Percentiles rank a stretch among this genome's conserved stretches.
Evolutionary conservation across 2,329 filamentous ascomycete genomes (phyloP).

Genomic region (Ascocoryne sarcoides): DNA sequence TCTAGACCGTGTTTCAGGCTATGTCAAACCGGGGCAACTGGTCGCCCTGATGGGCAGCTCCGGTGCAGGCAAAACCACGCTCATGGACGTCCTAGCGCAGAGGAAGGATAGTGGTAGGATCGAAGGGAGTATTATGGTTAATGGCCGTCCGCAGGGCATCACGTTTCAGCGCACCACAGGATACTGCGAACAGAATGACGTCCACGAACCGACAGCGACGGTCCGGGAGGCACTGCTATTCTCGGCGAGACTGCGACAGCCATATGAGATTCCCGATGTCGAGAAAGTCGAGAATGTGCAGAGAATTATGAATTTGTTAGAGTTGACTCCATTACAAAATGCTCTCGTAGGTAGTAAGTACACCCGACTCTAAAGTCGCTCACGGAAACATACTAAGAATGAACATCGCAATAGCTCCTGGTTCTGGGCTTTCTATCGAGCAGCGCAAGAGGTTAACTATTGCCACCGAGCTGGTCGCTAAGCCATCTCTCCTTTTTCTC

Average conservation of each 20-base stretch:
- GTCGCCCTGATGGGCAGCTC: slow-evolving; percentile 75
- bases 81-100: slow-evolving; percentile 68
- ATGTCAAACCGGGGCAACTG: slow-evolving; percentile 65
- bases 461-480: slow-evolving; percentile 63
- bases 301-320: slow-evolving; percentile 55
- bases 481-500: slow-evolving; percentile 59
- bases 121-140: slow-evolving; percentile 62
- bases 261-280: slow-evolving; percentile 40
- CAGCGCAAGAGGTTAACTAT: slow-evolving; percentile 64
- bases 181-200: slow-evolving; percentile 64
- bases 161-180: slow-evolving; percentile 63
- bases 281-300: slow-evolving; percentile 62
- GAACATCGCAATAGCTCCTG: no score
- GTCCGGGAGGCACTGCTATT: slow-evolving; percentile 62
- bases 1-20: slow-evolving; percentile 63
- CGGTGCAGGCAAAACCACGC: slow-evolving; percentile 75
- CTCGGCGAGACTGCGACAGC: slow-evolving; percentile 56
- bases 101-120: slow-evolving; percentile 55
- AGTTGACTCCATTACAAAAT: slow-evolving; percentile 57
- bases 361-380: no score
- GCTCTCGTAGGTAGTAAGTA: slow-evolving; percentile 55
- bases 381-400: no score
- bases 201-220: slow-evolving; percentile 59
- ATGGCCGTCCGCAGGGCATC: slow-evolving; percentile 50
- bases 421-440: slow-evolving; percentile 34